Evolutionary conservation across 2,329 filamentous ascomycete genomes (phyloP).

Genomic region (Curvularia eragrostidis): DNA sequence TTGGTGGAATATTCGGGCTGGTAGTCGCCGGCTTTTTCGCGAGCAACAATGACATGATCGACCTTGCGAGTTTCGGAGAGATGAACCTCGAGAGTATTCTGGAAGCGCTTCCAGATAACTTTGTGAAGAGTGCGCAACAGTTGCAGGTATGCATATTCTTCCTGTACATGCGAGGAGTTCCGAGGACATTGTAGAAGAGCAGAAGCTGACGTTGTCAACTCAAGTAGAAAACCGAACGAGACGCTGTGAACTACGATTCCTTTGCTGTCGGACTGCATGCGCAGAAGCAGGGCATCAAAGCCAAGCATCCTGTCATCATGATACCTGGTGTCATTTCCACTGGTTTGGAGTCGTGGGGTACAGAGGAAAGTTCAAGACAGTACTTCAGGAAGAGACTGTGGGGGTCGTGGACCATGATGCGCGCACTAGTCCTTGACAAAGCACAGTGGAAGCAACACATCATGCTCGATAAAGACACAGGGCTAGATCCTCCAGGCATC

Average conservation of each 20-base stretch:
- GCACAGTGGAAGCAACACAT: conserved; percentile 94
- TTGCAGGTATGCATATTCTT: conserved; percentile 68
- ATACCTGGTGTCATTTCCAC: conserved; percentile 97
- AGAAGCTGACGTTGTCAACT: conserved; percentile 35
- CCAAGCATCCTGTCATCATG: conserved; percentile 92
- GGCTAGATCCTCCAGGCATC: conserved; percentile 86
- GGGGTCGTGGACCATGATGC: conserved; percentile 99
- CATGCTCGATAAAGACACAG: conserved; percentile 92
- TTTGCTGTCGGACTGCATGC: conserved; percentile 90
- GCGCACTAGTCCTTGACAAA: conserved; percentile 90
- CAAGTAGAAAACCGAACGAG: conserved; percentile 78
- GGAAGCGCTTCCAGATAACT: conserved; percentile 84
- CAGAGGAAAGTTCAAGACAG: conserved; percentile 78
- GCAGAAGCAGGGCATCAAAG: conserved; percentile 77
- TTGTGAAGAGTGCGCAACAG: conserved; percentile 85
- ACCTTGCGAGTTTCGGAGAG: conserved; percentile 73
- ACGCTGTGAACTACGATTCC: conserved; percentile 88
- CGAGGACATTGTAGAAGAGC: neutral
- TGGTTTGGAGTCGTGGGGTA: conserved; percentile 95
- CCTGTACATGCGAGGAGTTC: neutral
- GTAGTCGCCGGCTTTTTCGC: conserved; percentile 90
- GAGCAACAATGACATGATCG: conserved; percentile 86
- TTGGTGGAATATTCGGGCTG: conserved; percentile 90
- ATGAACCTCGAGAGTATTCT: conserved; percentile 84
- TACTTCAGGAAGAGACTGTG: conserved; percentile 95